phyloP scores from a whole-genome alignment of 768 basidiomycete species.

The Macrolepiota albuminosa region DNA sequence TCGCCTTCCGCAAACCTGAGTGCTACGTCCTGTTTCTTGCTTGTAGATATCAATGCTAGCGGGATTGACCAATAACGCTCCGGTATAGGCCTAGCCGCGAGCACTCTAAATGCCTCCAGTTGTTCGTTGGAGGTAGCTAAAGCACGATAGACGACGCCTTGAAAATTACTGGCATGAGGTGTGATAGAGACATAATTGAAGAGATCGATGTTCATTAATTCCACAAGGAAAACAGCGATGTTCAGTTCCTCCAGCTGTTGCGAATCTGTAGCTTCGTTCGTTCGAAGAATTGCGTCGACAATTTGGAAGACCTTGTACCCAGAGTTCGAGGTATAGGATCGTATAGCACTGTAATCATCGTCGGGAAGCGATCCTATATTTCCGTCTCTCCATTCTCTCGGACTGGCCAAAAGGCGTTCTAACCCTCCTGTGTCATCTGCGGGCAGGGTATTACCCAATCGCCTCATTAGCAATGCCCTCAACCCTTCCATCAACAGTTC shows the following conservation, averaged over 20 bases:
- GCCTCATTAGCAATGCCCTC: constrained; percentile 3
- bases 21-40: constrained; percentile 12
- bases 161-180: constrained; percentile 9
- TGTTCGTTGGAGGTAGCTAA: constrained; percentile 13
- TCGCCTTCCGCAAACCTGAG: constrained; percentile 12
- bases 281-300: constrained; percentile 16
- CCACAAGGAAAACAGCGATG: constrained; percentile 18
- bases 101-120: constrained; percentile 12
- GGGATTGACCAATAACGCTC: constrained; percentile 22
- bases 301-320: constrained; percentile 19
- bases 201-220: constrained; percentile 21
- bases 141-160: constrained; percentile 16
- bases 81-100: constrained; percentile 15
- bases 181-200: constrained; percentile 17
- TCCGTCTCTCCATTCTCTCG: constrained; percentile 17
- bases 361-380: not conserved
- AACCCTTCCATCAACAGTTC: constrained; percentile 14
- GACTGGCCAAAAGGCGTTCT: constrained; percentile 9
- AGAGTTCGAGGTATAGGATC: constrained; percentile 16
- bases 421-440: not conserved
- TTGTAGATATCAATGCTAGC: constrained; percentile 17
- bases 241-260: constrained; percentile 11
- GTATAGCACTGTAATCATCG: constrained; percentile 11
- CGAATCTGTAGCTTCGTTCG: constrained; percentile 1
- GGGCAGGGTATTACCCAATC: constrained; percentile 2